phyloP scores from a whole-genome alignment of 2,329 filamentous ascomycete genomes.

The Diaporthe vaccinii region DNA sequence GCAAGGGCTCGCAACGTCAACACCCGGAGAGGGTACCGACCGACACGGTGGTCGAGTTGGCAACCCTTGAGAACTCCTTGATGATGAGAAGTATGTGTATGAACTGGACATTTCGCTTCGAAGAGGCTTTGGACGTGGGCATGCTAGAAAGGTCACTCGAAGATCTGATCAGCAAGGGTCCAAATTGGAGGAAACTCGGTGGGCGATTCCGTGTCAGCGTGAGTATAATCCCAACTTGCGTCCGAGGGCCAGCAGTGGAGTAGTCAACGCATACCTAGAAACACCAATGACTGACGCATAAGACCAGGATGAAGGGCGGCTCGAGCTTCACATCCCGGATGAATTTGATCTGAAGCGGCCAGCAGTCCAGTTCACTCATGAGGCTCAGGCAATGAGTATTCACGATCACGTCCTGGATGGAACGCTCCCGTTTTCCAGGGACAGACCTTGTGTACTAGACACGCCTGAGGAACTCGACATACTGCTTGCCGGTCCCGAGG shows the following conservation, averaged over 20 bases:
- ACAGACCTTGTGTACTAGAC: conserved; percentile 48
- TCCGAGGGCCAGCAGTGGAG: not conserved
- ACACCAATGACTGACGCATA: not conserved
- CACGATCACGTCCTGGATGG: conserved; percentile 56
- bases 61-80: conserved; percentile 50
- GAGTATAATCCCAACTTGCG: not conserved
- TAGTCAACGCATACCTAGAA: not conserved
- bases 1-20: not conserved
- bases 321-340: conserved; percentile 51
- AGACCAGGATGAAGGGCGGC: conserved; percentile 42
- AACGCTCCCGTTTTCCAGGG: conserved; percentile 51
- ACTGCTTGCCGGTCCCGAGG: conserved; percentile 45
- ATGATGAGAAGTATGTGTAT: conserved; percentile 46
- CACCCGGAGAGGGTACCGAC: conserved; percentile 35
- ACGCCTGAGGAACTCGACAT: conserved; percentile 45
- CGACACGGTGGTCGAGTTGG: conserved; percentile 49
- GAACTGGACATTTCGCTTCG: conserved; percentile 56
- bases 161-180: conserved; percentile 55
- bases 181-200: conserved; percentile 60
- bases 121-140: conserved; percentile 60
- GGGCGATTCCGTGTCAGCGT: conserved; percentile 54
- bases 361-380: conserved; percentile 56
- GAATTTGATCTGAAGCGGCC: conserved; percentile 50
- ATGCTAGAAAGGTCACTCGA: conserved; percentile 54
- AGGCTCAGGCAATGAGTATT: conserved; percentile 51